Evolutionary conservation across 2,329 filamentous ascomycete species (phyloP), one percentile per base, ranked within the genome.

Genomic region (Pseudocercospora eumusae): DNA sequence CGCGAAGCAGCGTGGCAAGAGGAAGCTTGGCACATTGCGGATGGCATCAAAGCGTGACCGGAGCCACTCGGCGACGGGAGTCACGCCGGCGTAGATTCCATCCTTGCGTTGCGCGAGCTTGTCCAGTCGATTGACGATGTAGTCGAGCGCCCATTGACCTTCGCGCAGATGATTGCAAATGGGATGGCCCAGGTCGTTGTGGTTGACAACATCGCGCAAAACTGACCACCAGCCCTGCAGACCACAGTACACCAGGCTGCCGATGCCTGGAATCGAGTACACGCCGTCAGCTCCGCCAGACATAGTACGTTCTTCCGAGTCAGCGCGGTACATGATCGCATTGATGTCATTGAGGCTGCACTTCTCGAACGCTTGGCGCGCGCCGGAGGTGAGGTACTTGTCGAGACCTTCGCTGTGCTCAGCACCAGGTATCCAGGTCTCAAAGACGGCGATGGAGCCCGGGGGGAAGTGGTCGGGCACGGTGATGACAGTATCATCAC

Each of bases 161-260:
- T 96, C 86, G 56, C 95, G 88, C 4, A 99, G 84, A 72, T 99
- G 93, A 71, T 97, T 89, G 76, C 93, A 98, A 10, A 99, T 83
- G 0, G 95, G 91, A 74, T 99, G 95, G 0, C 91, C 95, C 8
- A 99, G 84, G 73, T 98, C 87, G 75, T 99, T 99, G 66, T 95
- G 87, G 56, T 83, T 85, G 69, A 98, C 90, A 64, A 99, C 89
- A 61, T 90, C 83, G 69, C 92, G 88, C 45, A 99, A 80, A 0
- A 96, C 81, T 74, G 92, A 97, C 92, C 93, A 96, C 93, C 95
- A 99, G 40, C 96, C 96, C 75, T 99, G 95, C n/a, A 99, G 83
- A 64, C 95, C 95, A 63, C 93, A 93, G 75, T 98, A 99, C 1
- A 97, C 91, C 45, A 97, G 83, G 62, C 89, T 87, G 2, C 93